A percentile compares a stretch with the other conserved stretches of the same genome.
phyloP scores from a whole-genome alignment of 1,284 basidiomycete species.

The Malassezia nana region DNA sequence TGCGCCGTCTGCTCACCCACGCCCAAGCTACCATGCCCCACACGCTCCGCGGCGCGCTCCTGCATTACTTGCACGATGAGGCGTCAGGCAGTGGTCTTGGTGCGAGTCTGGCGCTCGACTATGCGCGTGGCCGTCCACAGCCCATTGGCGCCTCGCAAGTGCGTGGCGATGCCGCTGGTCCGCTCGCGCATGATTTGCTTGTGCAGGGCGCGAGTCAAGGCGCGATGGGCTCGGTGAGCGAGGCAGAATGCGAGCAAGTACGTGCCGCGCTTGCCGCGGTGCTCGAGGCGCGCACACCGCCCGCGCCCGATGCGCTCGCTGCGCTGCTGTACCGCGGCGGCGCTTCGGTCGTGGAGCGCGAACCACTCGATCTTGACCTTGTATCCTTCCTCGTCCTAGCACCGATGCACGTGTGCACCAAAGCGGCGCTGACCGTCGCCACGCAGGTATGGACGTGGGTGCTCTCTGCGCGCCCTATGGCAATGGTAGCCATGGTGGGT shows the following conservation, averaged over 20 bases:
- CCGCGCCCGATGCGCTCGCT: constrained; percentile 57
- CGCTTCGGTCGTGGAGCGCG: constrained; percentile 47
- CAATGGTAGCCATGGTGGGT: constrained; percentile 66
- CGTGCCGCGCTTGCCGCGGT: constrained; percentile 53
- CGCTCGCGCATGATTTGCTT: constrained; percentile 21
- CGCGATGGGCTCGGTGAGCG: constrained; percentile 65
- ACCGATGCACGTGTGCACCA: constrained; percentile 81
- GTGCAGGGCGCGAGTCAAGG: constrained; percentile 51
- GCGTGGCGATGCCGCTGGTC: constrained; percentile 39
- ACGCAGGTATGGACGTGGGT: constrained; percentile 97
- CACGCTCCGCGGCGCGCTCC: constrained; percentile 80
- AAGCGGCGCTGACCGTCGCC: constrained; percentile 71
- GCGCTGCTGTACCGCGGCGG: constrained; percentile 78
- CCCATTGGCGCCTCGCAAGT: constrained; percentile 40
- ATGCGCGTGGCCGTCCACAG: constrained; percentile 32
- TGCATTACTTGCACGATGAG: constrained; percentile 52
- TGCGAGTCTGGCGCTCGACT: constrained; percentile 41
- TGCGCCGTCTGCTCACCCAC: constrained; percentile 71
- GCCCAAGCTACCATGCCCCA: constrained; percentile 78
- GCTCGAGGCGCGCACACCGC: constrained; percentile 54
- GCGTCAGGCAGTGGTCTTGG: constrained; percentile 30
- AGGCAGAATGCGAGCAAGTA: constrained; percentile 48
- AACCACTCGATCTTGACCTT: constrained; percentile 65
- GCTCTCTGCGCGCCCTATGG: constrained; percentile 70
- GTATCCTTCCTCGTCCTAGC: constrained; percentile 77